phyloP scores from a whole-genome alignment of 208 protist species.

The Acanthamoeba divionensis region DNA sequence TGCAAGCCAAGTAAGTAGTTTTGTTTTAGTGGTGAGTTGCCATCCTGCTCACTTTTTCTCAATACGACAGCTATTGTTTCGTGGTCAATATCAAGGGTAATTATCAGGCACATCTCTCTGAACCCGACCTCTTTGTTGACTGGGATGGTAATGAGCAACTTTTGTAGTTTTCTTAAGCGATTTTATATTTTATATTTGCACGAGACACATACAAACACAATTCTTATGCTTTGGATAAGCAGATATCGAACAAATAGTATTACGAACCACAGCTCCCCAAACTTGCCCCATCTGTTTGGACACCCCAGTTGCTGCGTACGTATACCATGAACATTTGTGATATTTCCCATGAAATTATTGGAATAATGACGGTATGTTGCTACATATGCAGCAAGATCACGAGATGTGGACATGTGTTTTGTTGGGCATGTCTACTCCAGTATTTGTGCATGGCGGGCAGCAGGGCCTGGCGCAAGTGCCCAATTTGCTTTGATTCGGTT shows the following conservation, averaged over 20 bases:
- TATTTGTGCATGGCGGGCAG: constrained; percentile 1
- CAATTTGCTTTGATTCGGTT: constrained; percentile 46
- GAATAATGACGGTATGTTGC: neutral
- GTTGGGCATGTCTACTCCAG: neutral
- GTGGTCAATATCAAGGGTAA: neutral
- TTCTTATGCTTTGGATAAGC: neutral
- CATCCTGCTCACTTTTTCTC: neutral
- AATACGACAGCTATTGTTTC: neutral
- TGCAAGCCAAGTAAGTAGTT: constrained; percentile 28
- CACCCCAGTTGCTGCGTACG: constrained; percentile 15
- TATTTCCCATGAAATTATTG: neutral
- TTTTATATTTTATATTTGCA: neutral
- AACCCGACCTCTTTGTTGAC: constrained; percentile 29
- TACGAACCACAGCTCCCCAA: neutral
- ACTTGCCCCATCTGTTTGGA: constrained; percentile 45
- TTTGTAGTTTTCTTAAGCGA: neutral
- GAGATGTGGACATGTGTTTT: constrained; percentile 21
- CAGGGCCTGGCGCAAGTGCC: constrained; percentile 29
- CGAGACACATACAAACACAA: neutral
- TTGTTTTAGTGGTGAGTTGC: neutral
- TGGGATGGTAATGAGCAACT: neutral
- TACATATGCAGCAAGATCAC: constrained; percentile 5
- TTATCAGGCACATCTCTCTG: constrained; percentile 17
- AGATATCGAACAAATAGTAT: constrained; percentile 41
- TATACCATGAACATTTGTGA: neutral